Evolutionary conservation across 441 rosid genomes (phyloP), one percentile per base, ranked within the genome.

Genomic region (Erodium moschatum): DNA sequence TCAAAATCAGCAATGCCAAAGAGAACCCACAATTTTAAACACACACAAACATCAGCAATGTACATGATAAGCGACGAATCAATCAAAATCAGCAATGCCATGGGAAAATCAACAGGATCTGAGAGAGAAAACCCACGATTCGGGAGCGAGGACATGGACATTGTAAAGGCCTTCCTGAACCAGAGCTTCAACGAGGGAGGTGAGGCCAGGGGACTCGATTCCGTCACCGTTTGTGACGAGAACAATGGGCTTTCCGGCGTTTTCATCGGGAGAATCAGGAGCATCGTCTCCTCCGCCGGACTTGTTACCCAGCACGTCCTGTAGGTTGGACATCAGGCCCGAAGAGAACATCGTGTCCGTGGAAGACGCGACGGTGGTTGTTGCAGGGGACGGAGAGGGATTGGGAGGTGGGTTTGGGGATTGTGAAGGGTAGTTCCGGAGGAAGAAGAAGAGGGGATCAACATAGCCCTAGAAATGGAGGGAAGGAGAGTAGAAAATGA

Each of bases 101-200:
- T 0, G 4, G 0, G 7, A 3, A 50, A 50, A n/a, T 50, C 7
- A 3, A 16, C 0, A 50, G 2, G n/a, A 15, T 12, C 18, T 5
- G 58, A 50, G n/a, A 50, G 58, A 50, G 18, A n/a, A 50, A 75
- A 69, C 97, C 78, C 81, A 95, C 98, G 82, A 91, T 83, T 90
- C 95, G 73, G 98, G 98, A 50, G 92, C 98, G 85, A 92, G 87
- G 77, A 95, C 99, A 60, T 90, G 84, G 73, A 95, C 90, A 86
- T 83, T 86, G 75, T 86, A 95, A 19, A 85, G 87, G 64, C 92
- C 91, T 60, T 80, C 79, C 58, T 76, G 74, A 70, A 85, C 96
- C 84, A 95, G 80, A 78, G 90, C 99, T 64, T 92, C 89, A 21
- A 95, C 98, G 60, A 95, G 96, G 80, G 44, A 80, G 19, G 87